Evolutionary conservation across 768 basidiomycete species (phyloP), one percentile per base, ranked within the genome.

Genomic region (Psilocybe cyanescens): DNA sequence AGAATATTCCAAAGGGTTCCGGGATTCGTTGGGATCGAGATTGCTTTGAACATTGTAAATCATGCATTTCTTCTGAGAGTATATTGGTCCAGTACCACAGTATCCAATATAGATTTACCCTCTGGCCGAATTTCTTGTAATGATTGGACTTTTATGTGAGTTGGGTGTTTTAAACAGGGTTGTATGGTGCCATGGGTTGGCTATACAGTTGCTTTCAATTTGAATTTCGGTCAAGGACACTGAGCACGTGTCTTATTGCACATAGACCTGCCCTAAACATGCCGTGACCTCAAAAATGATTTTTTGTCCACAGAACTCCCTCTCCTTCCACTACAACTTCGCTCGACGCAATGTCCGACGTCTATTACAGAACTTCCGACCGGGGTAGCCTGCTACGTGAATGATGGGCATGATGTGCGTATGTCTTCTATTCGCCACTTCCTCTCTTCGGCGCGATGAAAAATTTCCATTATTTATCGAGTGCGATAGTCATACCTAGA

Each of bases 381-480:
- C 14, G 7, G 12, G 39, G 35, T 55, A 24, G 19, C 12, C 8
- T 19, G n/a, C 37, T 28, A 11, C 11, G 24, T 44, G 11, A 3
- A 14, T 2, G 11, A 28, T 55, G 19, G 30, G 6, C n/a, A 5
- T 2, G 4, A 17, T 12, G 44, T 55, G 24, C n/a, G 47, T 61
- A 52, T 33, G 41, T 19, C 48, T 44, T 47, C 24, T 49, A 1
- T n/a, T 37, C 39, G 51, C 39, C 7, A 14, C 59, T 33, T 46
- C 49, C 30, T 61, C 56, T 65, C 58, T 39, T 65, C 67, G 69
- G 79, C 81, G 81, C 72, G 90, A 91, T 91, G 90, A 88, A 76
- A 24, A 82, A 69, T 71, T 71, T 70, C 67, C 74, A 75, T 64
- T 65, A 71, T 72, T 74, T 70, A 68, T 78, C 76, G 83, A 87